Base-by-base conservation (phyloP, 331 rosid genomes). In the Quercus phellos region DNA sequence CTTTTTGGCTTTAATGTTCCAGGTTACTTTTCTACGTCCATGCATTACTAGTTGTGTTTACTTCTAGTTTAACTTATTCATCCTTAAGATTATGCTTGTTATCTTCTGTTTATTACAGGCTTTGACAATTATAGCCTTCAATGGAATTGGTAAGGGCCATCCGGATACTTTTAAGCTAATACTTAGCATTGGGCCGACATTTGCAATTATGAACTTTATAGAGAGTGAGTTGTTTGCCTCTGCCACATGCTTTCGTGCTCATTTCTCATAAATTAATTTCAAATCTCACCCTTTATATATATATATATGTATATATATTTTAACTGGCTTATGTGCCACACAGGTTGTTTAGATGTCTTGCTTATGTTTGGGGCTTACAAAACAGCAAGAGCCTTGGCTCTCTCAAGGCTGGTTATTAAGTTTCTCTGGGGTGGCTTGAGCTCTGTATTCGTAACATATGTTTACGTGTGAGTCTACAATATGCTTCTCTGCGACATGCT, bases 371-470 rank as follows among this genome's bases (percentile, higher is more conserved):
- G 99, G 80, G 97, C 99, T 17, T 92, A 94, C 90, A 81, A 83
- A 30, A 85, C 94, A 58, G 98, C 99, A 79, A 88, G 99, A 88
- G 99, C 93, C 80, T 91, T 94, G 99, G 99, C 99, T 77, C 84
- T 94, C 83, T 94, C 99, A 75, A 92, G 98, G 85, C 74, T 92
- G 71, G 94, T 92, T 58, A 94, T 94, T 84, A 89, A 91, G 85
- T 94, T 94, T 74, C 90, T 94, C 84, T 94, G 97, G 97, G 88
- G 92, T 84, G 97, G 96, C 79, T 87, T 89, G 89, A 82, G 82
- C 88, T 94, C 99, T 9, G 92, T 55, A 8, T 75, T 75, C 73
- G 88, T 94, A 79, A 91, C 92, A 43, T 94, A 91, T 81, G 43
- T 94, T 58, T 94, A 92, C 77, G 18, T 92, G 99, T 94, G 83